Conservation (phyloP, 2,329 filamentous ascomycete genomes). For the Cytospora leucostoma region DNA sequence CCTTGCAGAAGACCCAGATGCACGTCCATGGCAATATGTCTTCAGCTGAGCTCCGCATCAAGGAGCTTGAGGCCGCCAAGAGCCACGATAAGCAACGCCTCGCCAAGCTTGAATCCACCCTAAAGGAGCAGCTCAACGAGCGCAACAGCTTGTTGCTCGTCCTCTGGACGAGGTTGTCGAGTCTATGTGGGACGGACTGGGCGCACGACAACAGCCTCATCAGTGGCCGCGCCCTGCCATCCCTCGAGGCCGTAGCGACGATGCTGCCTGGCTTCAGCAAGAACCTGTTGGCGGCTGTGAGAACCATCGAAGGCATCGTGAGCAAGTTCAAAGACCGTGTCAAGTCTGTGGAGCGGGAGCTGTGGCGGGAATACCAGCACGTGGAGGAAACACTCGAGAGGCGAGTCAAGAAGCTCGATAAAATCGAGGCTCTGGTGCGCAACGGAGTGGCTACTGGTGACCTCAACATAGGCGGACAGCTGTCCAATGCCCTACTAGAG, state of each 20-base stretch:
- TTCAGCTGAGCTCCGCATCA: slow-evolving; percentile 79
- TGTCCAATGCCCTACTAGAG: slow-evolving; percentile 33
- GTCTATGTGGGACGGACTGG: slow-evolving; percentile 89
- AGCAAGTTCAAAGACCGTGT: slow-evolving; percentile 77
- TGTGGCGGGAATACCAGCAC: slow-evolving; percentile 88
- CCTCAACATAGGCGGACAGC: slow-evolving; percentile 35
- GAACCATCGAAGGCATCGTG: slow-evolving; percentile 81
- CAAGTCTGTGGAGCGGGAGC: slow-evolving; percentile 80
- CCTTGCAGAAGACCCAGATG: slow-evolving; percentile 82
- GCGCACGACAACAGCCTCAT: slow-evolving; percentile 85
- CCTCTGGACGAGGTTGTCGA: slow-evolving; percentile 87
- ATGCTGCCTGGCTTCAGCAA: slow-evolving; percentile 87
- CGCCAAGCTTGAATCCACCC: slow-evolving; percentile 72
- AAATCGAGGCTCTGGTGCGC: slow-evolving; percentile 77
- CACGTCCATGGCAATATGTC: slow-evolving; percentile 84
- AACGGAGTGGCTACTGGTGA: slow-evolving; percentile 59
- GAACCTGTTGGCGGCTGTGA: slow-evolving; percentile 83
- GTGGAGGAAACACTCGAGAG: slow-evolving; percentile 80
- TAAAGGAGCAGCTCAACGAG: slow-evolving; percentile 85
- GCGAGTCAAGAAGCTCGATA: slow-evolving; percentile 82
- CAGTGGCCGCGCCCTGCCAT: slow-evolving; percentile 79
- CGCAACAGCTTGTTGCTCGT: slow-evolving; percentile 84
- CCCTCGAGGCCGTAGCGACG: slow-evolving; percentile 80
- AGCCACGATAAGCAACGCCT: slow-evolving; percentile 78
- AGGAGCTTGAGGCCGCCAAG: slow-evolving; percentile 81